Evolutionary conservation across 1,284 basidiomycete species (phyloP).

Genomic region (Hemileia vastatrix): DNA sequence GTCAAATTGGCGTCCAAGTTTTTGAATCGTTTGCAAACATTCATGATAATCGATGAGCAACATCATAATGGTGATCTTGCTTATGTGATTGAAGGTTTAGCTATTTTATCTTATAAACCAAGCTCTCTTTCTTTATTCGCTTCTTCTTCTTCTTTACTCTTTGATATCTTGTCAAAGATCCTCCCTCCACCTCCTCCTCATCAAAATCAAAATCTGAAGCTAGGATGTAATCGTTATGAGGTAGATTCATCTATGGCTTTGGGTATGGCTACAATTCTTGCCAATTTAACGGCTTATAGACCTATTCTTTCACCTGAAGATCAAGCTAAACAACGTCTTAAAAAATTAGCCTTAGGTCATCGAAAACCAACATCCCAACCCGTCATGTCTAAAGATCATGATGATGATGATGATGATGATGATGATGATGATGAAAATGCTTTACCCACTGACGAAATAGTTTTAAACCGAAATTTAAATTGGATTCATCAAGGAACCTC

Average conservation of each 20-base stretch:
- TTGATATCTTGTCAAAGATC: too few relatives aligned
- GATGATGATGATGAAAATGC: constrained; percentile 50
- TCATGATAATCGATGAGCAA: too few relatives aligned
- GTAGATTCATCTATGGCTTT: constrained; percentile 46
- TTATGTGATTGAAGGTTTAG: too few relatives aligned
- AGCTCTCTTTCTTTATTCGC: too few relatives aligned
- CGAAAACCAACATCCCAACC: constrained; percentile 10
- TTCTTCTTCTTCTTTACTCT: too few relatives aligned
- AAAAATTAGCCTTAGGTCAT: constrained; percentile 26
- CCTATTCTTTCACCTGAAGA: constrained; percentile 66
- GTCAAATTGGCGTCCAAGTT: too few relatives aligned
- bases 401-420: constrained; percentile 27
- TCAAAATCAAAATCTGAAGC: too few relatives aligned
- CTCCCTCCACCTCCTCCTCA: too few relatives aligned
- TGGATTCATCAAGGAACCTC: constrained; percentile 54
- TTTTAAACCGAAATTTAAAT: constrained; percentile 53
- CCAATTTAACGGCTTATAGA: constrained; percentile 62
- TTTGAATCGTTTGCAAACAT: too few relatives aligned
- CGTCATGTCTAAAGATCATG: too few relatives aligned
- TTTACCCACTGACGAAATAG: constrained; percentile 54
- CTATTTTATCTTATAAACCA: too few relatives aligned
- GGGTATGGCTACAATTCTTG: constrained; percentile 62
- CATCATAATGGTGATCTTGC: too few relatives aligned
- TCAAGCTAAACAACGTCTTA: constrained; percentile 33
- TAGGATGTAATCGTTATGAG: background rate